Base-by-base conservation (phyloP, 2,329 filamentous ascomycete species). In the Amphichorda felina region DNA sequence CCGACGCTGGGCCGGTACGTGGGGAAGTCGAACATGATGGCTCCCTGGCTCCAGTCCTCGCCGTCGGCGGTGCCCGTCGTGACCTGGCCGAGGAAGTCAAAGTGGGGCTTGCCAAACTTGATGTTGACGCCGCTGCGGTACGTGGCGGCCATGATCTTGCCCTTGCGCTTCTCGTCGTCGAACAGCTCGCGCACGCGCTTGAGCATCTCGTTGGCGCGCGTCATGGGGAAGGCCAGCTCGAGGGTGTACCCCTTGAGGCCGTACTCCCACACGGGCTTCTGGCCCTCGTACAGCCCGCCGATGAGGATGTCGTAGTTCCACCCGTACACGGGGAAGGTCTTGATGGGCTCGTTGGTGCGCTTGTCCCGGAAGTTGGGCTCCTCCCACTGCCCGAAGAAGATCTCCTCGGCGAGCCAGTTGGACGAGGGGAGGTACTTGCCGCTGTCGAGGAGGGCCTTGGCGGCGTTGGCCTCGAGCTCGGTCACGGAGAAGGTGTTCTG, bases 21-120 rank as follows among this genome's bases (percentile, higher is more conserved):
- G 2, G 66, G 66, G 43, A 70, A 71, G 43, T 71, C 66, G 41
- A 71, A 65, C 66, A 70, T 71, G 44, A 71, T 67, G 15, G 61
- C 57, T 2, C 66, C 67, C 45, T 66, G 60, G 34, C 42, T 48
- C 47, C 47, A 70, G 45, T 70, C 66, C 30, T 55, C 61, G 4
- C 60, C 61, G 38, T 68, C 66, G 1, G 55, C 54, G 7, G 66
- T 69, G 42, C 59, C 57, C 35, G 60, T 61, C 8, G 64, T 68
- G 13, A 62, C 61, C 49, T 70, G 66, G 11, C 66, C 66, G 7
- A 70, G 47, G 17, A 70, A 53, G 39, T 70, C 66, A 36, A 54
- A 63, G 44, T 69, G 62, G 0, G 66, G 45, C 46, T 58, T 61
- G 27, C 65, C 66, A 38, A 70, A 68, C 49, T 68, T 68, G 52